These are phyloP conservation scores for Entonaema liquescens DNA, from an alignment of 495 filamentous ascomycete species.

Conservation along the genomic window DNA sequence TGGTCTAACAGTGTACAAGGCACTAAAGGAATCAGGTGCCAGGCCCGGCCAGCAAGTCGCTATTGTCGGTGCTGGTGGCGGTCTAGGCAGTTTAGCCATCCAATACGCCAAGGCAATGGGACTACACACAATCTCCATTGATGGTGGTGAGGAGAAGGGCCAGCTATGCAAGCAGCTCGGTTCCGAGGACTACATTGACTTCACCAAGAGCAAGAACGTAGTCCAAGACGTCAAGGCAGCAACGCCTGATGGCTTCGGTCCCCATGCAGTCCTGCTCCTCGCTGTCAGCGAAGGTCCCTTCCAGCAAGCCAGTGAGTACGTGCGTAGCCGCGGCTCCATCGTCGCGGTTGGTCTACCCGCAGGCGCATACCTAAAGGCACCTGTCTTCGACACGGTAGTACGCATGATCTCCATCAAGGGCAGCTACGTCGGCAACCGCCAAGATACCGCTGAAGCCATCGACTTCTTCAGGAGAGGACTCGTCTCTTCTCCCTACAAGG, in stretches of 20 bases:
- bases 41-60: conserved; percentile 81
- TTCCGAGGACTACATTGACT: conserved; percentile 79
- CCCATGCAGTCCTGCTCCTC: conserved; percentile 86
- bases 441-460: conserved; percentile 83
- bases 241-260: conserved; percentile 80
- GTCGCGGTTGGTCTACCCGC: conserved; percentile 88
- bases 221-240: conserved; percentile 81
- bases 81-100: conserved; percentile 80
- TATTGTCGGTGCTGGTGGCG: conserved; percentile 89
- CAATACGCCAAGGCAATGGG: conserved; percentile 95
- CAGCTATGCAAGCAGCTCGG: conserved; percentile 73
- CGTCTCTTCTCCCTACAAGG: conserved; percentile 88
- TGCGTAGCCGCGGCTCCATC: conserved; percentile 79
- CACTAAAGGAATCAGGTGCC: conserved; percentile 81
- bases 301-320: conserved; percentile 87
- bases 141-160: conserved; percentile 80
- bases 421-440: conserved; percentile 88
- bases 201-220: conserved; percentile 74
- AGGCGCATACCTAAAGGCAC: conserved; percentile 77
- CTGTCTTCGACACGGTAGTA: conserved; percentile 86
- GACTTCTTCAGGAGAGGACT: conserved; percentile 86
- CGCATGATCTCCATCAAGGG: conserved; percentile 92
- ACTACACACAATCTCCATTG: conserved; percentile 77
- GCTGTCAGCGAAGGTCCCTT: conserved; percentile 90
- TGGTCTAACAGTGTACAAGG: conserved; percentile 94